Percentiles rank a stretch among this genome's conserved stretches.
phyloP scores from a whole-genome alignment of 1,284 basidiomycete species.

The Trichosporon sp. region DNA sequence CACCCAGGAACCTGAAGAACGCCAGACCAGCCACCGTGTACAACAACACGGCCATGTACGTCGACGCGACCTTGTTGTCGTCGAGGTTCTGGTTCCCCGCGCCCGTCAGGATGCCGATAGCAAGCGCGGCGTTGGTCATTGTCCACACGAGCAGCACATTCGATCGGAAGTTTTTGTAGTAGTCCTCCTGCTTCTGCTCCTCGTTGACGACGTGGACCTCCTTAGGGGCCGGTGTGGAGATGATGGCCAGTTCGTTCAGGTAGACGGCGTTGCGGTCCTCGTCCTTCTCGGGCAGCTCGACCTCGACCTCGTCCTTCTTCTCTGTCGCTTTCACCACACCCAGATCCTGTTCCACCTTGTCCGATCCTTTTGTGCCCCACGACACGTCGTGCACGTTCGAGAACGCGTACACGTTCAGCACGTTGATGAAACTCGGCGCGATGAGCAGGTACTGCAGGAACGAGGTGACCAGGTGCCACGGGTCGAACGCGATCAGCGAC shows the following conservation, averaged over 20 bases:
- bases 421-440: constrained; percentile 84
- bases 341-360: constrained; percentile 73
- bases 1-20: constrained; percentile 72
- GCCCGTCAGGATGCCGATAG: constrained; percentile 62
- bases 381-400: constrained; percentile 67
- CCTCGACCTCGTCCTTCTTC: constrained; percentile 62
- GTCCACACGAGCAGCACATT: constrained; percentile 65
- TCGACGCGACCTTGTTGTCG: constrained; percentile 40
- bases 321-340: constrained; percentile 61
- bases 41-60: constrained; percentile 45
- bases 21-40: constrained; percentile 76
- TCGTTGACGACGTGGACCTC: constrained; percentile 51
- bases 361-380: constrained; percentile 89
- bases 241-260: constrained; percentile 71
- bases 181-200: constrained; percentile 77
- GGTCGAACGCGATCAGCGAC: constrained; percentile 68
- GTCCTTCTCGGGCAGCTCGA: constrained; percentile 69
- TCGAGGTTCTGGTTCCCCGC: not conserved
- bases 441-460: constrained; percentile 88
- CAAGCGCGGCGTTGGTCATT: constrained; percentile 70
- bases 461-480: constrained; percentile 60
- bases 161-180: constrained; percentile 77
- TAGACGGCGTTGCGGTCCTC: constrained; percentile 82
- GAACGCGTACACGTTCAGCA: constrained; percentile 69
- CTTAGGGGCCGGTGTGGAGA: constrained; percentile 67